Conservation (phyloP, 345 rosid genomes). For the Linum tenue region DNA sequence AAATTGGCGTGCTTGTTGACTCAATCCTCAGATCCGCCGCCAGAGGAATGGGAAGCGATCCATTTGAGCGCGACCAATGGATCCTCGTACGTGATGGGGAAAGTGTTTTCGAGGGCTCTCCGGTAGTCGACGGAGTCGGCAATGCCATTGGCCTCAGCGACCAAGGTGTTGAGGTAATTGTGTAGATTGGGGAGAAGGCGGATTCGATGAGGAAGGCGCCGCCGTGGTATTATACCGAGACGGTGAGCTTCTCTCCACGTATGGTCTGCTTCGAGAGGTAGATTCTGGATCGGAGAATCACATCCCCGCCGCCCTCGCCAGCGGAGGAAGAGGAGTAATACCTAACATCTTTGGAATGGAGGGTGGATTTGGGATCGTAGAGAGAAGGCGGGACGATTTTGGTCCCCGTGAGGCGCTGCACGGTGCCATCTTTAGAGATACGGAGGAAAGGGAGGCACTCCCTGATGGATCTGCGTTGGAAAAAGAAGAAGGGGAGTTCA, state of each 20-base stretch:
- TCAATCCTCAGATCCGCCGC: constrained; percentile 4
- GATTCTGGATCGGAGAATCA: constrained; percentile 3
- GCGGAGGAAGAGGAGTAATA: no score
- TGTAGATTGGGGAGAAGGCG: constrained; percentile 13
- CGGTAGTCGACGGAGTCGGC: constrained; percentile 20
- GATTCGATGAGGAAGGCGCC: not conserved
- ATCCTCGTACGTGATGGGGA: constrained; percentile 15
- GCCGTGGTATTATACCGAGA: constrained; percentile 16
- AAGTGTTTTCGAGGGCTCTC: constrained; percentile 17
- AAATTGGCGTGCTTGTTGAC: constrained; percentile 11
- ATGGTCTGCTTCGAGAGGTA: constrained; percentile 6
- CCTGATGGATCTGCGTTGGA: no score
- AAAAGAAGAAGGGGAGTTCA: no score
- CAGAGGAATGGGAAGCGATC: not conserved
- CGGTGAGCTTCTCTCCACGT: constrained; percentile 13
- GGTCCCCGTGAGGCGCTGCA: no score
- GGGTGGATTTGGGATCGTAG: no score
- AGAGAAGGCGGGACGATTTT: no score
- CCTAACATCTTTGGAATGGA: no score
- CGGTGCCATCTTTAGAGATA: no score
- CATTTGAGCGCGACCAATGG: constrained; percentile 21
- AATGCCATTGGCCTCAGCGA: constrained; percentile 6
- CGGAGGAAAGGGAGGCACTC: no score
- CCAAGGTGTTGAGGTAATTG: constrained; percentile 5
- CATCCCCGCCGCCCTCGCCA: no score